Evolutionary conservation across 2,329 filamentous ascomycete species (phyloP), one percentile per base, ranked within the genome.

Genomic region (Venturia effusa): DNA sequence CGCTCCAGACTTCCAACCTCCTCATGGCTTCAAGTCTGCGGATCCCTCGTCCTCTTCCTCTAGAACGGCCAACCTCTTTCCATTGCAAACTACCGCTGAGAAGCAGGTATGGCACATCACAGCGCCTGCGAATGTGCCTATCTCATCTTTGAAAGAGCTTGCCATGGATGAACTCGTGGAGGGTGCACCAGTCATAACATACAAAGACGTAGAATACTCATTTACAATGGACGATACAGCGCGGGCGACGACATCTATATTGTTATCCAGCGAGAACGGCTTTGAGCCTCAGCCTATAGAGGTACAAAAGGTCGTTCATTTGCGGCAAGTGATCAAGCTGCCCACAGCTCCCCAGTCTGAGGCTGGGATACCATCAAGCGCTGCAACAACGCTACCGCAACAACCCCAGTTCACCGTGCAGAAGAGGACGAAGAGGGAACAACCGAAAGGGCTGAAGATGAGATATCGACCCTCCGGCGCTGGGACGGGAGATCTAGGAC

Each of bases 91-190:
- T 68, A 72, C 87, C 8, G 77, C 84, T 64, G 87, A 86, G 67
- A 91, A 90, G 77, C 86, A 92, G 72, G 79, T 92, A 65, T 92
- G 88, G 89, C 89, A 91, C 72, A 90, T 92, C 69, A 89, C 87
- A 11, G 86, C 87, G 3, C 89, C 89, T 1, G 82, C 85, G 6
- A 84, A 84, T 13, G 77, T 91, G 2, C 84, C 88, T n/a, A 81
- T 92, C 64, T 84, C 83, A 13, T 80, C 87, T 1, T 76, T 92
- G 59, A 83, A 85, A 70, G 81, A 86, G 67, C 77, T 90, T 66
- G 81, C 86, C 43, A 81, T 90, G 69, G 81, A 84, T 64, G 79
- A 82, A 62, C 80, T 81, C 1, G 76, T 80, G 65, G 75, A 79
- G 1, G 80, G 80, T 27, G 78, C 82, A 41, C 69, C 81, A 4